Percentiles rank a stretch among this genome's conserved stretches.
These are phyloP conservation scores for Penicillium dipodomyicola DNA, from an alignment of 495 filamentous ascomycete genomes.

Conservation along the genomic window DNA sequence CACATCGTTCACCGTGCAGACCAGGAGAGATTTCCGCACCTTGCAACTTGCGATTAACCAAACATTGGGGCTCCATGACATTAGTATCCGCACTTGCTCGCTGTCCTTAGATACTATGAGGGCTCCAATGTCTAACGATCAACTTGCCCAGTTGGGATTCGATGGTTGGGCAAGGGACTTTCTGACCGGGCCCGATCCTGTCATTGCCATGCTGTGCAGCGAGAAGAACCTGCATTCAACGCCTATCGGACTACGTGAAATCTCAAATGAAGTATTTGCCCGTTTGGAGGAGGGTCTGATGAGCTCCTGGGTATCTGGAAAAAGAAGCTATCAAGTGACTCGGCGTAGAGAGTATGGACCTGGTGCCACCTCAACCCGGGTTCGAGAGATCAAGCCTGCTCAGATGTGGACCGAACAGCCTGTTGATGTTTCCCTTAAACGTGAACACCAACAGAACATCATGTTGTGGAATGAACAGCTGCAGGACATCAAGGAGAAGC, in stretches of 20 bases:
- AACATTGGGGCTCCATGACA: constrained; percentile 58
- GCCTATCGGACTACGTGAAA: constrained; percentile 59
- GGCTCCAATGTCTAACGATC: constrained; percentile 52
- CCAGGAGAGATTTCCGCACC: constrained; percentile 66
- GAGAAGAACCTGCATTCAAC: constrained; percentile 64
- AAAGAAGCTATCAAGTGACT: constrained; percentile 54
- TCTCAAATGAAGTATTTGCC: constrained; percentile 62
- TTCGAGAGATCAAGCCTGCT: constrained; percentile 53
- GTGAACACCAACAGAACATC: constrained; percentile 46
- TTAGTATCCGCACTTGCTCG: constrained; percentile 60
- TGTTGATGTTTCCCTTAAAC: constrained; percentile 61
- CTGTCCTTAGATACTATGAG: constrained; percentile 49
- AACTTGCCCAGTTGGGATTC: constrained; percentile 62
- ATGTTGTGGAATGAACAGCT: constrained; percentile 43
- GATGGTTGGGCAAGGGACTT: constrained; percentile 76
- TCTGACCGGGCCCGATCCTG: constrained; percentile 75
- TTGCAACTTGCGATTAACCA: constrained; percentile 46
- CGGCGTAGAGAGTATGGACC: constrained; percentile 74
- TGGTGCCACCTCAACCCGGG: constrained; percentile 61
- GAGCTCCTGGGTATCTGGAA: constrained; percentile 60
- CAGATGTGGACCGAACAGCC: constrained; percentile 74
- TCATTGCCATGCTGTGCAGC: constrained; percentile 81
- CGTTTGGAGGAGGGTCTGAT: constrained; percentile 53
- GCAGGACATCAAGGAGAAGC: constrained; percentile 32
- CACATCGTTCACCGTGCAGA: constrained; percentile 73